These are phyloP conservation scores for Taiwanofungus camphoratus DNA, from an alignment of 1,284 basidiomycete genomes.

Conservation along the genomic window DNA sequence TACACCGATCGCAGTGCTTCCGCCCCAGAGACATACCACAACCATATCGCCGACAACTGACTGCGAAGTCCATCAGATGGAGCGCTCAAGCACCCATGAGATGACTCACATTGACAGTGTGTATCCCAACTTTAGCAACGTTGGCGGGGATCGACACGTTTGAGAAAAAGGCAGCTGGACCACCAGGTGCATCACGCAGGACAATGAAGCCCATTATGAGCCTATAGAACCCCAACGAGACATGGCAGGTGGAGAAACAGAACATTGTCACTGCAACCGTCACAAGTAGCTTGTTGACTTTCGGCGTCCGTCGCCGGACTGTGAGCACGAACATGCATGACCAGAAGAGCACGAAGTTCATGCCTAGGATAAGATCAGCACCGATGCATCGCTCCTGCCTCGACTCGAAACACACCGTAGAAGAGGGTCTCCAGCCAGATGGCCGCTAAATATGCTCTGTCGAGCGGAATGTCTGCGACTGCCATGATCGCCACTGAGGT, in stretches of 20 bases:
- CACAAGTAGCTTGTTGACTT: conserved; percentile 28
- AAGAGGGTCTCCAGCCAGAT: conserved; percentile 34
- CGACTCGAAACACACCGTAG: conserved; percentile 22
- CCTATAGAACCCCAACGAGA: conserved; percentile 33
- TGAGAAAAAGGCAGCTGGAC: conserved; percentile 33
- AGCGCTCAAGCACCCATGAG: background rate
- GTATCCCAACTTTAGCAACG: conserved; percentile 34
- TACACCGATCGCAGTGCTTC: background rate
- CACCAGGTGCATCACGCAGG: conserved; percentile 28
- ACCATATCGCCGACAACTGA: conserved; percentile 33
- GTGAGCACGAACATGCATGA: conserved; percentile 30
- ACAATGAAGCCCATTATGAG: conserved; percentile 35
- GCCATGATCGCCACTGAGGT: conserved; percentile 14
- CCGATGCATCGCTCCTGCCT: background rate
- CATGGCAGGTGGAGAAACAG: conserved; percentile 31
- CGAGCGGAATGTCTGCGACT: conserved; percentile 23
- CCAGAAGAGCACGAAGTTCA: conserved; percentile 32
- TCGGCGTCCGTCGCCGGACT: conserved; percentile 25
- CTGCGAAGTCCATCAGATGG: conserved; percentile 12
- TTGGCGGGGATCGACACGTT: conserved; percentile 34
- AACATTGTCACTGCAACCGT: conserved; percentile 31
- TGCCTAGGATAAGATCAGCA: conserved; percentile 20
- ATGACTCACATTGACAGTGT: conserved; percentile 30
- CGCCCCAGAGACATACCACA: conserved; percentile 21
- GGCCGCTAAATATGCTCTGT: conserved; percentile 31